Conservation (phyloP, 2,329 filamentous ascomycete genomes). For the Epichloe coenophiala region DNA sequence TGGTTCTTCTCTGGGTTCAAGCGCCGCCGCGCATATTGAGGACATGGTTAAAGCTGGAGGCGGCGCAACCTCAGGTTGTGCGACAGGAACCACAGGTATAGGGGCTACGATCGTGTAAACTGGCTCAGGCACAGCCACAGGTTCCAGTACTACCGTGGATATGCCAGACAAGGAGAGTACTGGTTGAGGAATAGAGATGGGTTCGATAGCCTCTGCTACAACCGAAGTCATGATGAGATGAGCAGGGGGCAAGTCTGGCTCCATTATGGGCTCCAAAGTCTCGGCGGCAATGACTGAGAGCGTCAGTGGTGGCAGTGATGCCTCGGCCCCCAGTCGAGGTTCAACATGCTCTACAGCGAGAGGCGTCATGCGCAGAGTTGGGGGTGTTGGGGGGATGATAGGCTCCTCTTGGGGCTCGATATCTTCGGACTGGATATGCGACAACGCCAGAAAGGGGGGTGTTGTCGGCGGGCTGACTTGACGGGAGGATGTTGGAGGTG, state of each 20-base stretch:
- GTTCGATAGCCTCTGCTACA: conserved; percentile 17
- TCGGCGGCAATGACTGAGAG: conserved; percentile 20
- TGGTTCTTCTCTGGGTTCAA: conserved; percentile 22
- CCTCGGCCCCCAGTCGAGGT: conserved; percentile 14
- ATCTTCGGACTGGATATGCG: conserved; percentile 29
- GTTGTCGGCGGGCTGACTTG: conserved; percentile 16
- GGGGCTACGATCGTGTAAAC: neutral
- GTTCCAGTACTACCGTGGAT: conserved; percentile 13
- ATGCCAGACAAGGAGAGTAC: conserved; percentile 15
- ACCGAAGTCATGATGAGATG: conserved; percentile 19
- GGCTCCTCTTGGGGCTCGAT: conserved; percentile 30
- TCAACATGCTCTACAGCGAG: conserved; percentile 18
- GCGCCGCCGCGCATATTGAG: conserved; percentile 16
- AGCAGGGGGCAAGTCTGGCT: conserved; percentile 9
- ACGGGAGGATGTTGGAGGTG: conserved; percentile 31
- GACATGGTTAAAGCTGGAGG: conserved; percentile 16
- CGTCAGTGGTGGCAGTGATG: conserved; percentile 12
- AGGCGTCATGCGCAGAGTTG: conserved; percentile 15
- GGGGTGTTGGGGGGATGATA: conserved; percentile 16
- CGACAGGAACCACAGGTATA: conserved; percentile 1
- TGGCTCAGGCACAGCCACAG: conserved; percentile 13
- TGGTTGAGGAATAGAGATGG: conserved; percentile 1
- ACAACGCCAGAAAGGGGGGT: conserved; percentile 27
- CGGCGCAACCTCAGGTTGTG: neutral
- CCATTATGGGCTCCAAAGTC: conserved; percentile 20